Evolutionary conservation across 2,329 filamentous ascomycete genomes (phyloP), one percentile per base, ranked within the genome.

Genomic region (Fusarium sp.): DNA sequence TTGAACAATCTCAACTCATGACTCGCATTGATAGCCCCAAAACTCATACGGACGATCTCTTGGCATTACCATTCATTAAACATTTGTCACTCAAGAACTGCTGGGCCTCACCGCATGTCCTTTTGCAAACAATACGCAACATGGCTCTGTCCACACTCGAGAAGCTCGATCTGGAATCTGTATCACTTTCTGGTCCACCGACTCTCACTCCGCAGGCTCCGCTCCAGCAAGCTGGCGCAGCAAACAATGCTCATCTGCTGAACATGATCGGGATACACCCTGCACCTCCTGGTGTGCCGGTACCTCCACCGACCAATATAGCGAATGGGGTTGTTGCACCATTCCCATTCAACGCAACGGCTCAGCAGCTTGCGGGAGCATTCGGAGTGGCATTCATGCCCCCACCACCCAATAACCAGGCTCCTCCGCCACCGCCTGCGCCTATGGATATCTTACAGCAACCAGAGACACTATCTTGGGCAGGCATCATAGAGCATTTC

Each of bases 71-170:
- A 6, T 79, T 88, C 73, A 79, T 93, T 29, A 83, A 88, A 66
- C 83, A 89, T 54, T 79, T 94, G 5, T 90, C 87, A 0, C 81
- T 93, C 13, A 88, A 88, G 72, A 93, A 93, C 74, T 93, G 91
- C 80, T 93, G 91, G 90, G 82, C 89, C 17, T 86, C 87, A 5
- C 91, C 91, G 1, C 82, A 86, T 44, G 83, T 89, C 4, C 83
- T 93, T 36, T 76, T 86, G 36, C 81, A 84, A 15, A 84, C 90
- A 56, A 80, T 90, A 64, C 80, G 81, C 5, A 77, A 79, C 8
- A 87, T 90, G 78, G 83, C 84, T 25, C 76, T 81, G 9, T 77
- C 80, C 12, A 83, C 79, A 4, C 79, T 93, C 17, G 83, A 86
- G 68, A 85, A 84, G 25, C 78, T 93, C 20, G 85, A 85, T 13